These are phyloP conservation scores for Corrigiola litoralis DNA, from an alignment of 179 eudicot species.

Conservation along the genomic window DNA sequence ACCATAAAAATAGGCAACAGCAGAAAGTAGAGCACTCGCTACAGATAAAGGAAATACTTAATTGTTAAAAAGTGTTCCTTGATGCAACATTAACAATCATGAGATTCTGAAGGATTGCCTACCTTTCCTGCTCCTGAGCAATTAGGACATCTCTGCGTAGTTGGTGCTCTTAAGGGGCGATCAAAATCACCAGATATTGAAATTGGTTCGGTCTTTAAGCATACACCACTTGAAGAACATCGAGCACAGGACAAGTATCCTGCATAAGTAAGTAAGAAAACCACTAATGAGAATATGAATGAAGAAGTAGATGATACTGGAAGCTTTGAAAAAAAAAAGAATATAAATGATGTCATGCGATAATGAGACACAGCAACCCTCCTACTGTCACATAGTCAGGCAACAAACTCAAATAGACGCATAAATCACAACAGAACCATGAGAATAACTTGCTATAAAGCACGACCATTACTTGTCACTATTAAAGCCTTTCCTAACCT, in stretches of 20 bases:
- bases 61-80: not conserved
- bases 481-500: conserved; percentile 5
- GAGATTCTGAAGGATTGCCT: conserved; percentile 9
- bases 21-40: not conserved
- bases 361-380: not conserved
- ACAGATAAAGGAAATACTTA: not conserved
- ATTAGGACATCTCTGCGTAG: conserved; percentile 69
- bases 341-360: not conserved
- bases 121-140: conserved; percentile 97
- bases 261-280: conserved; percentile 29
- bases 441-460: too few relatives aligned
- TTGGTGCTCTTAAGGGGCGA: conserved; percentile 68
- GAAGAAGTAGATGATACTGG: not conserved
- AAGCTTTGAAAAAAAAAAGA: not conserved
- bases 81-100: not conserved
- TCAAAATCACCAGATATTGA: conserved; percentile 47
- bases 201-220: conserved; percentile 73
- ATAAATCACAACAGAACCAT: not conserved
- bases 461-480: not conserved
- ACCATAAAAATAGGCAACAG: not conserved
- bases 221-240: conserved; percentile 82
- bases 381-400: not conserved
- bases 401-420: not conserved
- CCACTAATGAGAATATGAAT: not conserved
- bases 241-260: conserved; percentile 96